Evolutionary conservation across 1,284 basidiomycete species (phyloP), one percentile per base, ranked within the genome.

Genomic region (Phellinidium pouzarii): DNA sequence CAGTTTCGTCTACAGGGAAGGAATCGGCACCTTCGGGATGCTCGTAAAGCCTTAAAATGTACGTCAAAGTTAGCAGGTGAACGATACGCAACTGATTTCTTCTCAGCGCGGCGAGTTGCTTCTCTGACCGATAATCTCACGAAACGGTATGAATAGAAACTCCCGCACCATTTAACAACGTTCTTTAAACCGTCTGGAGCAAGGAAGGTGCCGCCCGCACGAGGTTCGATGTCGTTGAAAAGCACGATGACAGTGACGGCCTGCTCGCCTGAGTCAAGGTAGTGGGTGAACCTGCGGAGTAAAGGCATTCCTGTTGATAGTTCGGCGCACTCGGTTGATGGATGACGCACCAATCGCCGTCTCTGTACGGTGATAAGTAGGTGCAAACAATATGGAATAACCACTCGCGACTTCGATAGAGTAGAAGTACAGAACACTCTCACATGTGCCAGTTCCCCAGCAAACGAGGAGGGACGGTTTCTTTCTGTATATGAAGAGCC

Each of bases 241-340:
- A 71, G 58, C 1, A 68, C 66, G 23, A 71, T 66, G 23, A 67
- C 63, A 12, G 65, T 63, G 29, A 70, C 57, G 3, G 59, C 69
- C 59, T 71, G 69, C 52, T 71, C 69, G 2, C 65, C 65, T 2
- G 69, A 70, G 51, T 71, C 69, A 19, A 70, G 62, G 60, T 65
- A 71, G 56, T 70, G 67, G 1, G 61, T 65, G 54, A 67, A 69
- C 56, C 55, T 57, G 36, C 19, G 25, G 12, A 17, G n/a, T n/a
- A 20, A 8, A 20, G 14, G 31, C 7, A 34, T 25, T 38, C 12
- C 12, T 26, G 3, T 26, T 40, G 17, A 9, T 36, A 29, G 19
- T 20, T 31, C 11, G 40, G 44, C 4, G 31, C 25, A 26, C 25
- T 31, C 14, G 3, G 31, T 26, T 17, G 14, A 27, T 25, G 14